Evolutionary conservation across 164 flowering plant genomes (phyloP).

Genomic region (Vitis amurensis): DNA sequence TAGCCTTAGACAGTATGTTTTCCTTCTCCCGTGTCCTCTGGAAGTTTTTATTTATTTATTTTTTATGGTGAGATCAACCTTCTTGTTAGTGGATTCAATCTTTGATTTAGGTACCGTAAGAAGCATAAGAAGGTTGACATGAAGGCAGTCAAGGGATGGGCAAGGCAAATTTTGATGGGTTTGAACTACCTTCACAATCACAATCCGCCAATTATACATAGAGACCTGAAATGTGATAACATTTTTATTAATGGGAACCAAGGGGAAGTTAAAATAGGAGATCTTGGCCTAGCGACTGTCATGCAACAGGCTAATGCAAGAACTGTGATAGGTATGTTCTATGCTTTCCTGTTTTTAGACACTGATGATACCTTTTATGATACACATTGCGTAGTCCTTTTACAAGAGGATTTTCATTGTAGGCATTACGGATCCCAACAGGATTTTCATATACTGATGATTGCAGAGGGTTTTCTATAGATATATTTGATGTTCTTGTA

Average conservation of each 20-base stretch:
- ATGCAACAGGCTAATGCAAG: constrained; percentile 54
- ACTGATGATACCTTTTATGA: too few relatives aligned
- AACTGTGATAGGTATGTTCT: constrained; percentile 51
- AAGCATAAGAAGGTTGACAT: constrained; percentile 61
- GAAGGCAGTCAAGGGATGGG: constrained; percentile 73
- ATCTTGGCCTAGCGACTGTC: constrained; percentile 65
- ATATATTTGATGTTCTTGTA: background rate
- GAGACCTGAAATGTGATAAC: constrained; percentile 75
- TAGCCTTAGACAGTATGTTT: constrained; percentile 65
- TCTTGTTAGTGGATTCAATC: constrained; percentile 9
- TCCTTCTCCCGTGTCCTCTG: background rate
- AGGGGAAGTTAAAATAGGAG: constrained; percentile 73
- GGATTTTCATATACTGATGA: too few relatives aligned
- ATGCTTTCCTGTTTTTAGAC: background rate
- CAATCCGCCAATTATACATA: constrained; percentile 60
- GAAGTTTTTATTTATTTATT: background rate
- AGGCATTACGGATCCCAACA: too few relatives aligned
- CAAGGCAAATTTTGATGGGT: constrained; percentile 62
- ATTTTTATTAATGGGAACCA: constrained; percentile 66
- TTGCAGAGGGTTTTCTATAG: background rate
- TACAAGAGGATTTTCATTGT: background rate
- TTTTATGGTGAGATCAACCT: constrained; percentile 5
- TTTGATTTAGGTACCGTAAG: constrained; percentile 46
- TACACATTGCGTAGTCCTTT: background rate
- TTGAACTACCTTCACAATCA: constrained; percentile 62